Conservation (phyloP, 805 yeast genomes). For the Isabelozyma heimii region DNA sequence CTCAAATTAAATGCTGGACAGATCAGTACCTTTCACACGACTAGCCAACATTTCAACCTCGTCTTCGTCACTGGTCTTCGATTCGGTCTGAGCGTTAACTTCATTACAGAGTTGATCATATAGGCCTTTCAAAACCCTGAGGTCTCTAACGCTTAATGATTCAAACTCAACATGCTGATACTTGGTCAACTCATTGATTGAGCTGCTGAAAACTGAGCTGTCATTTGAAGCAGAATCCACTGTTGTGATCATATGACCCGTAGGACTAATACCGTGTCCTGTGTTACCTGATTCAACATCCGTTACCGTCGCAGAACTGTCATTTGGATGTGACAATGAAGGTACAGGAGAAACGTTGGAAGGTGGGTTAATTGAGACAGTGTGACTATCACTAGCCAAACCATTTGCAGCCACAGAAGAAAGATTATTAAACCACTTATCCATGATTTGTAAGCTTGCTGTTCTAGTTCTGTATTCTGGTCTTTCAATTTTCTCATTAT, state of each 20-base stretch:
- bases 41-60: neutral
- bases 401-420: neutral
- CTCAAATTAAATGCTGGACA: too few species aligned
- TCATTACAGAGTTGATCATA: constrained; percentile 38
- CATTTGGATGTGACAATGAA: neutral
- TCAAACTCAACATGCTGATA: constrained; percentile 36
- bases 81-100: constrained; percentile 8
- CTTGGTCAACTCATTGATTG: constrained; percentile 26
- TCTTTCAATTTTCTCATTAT: constrained; percentile 6
- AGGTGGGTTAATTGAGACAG: neutral
- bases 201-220: constrained; percentile 16
- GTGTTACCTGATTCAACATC: neutral
- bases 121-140: constrained; percentile 27
- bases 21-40: too few species aligned
- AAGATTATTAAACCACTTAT: constrained; percentile 41
- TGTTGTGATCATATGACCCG: too few species aligned
- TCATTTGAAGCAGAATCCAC: constrained; percentile 10
- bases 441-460: constrained; percentile 41
- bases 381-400: neutral
- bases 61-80: constrained; percentile 9
- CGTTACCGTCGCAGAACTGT: neutral
- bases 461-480: constrained; percentile 33
- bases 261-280: constrained; percentile 1
- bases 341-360: too few species aligned
- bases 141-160: constrained; percentile 30